Evolutionary conservation across 2,329 filamentous ascomycete genomes (phyloP), one percentile per base, ranked within the genome.

Genomic region (Colletotrichum sp.): DNA sequence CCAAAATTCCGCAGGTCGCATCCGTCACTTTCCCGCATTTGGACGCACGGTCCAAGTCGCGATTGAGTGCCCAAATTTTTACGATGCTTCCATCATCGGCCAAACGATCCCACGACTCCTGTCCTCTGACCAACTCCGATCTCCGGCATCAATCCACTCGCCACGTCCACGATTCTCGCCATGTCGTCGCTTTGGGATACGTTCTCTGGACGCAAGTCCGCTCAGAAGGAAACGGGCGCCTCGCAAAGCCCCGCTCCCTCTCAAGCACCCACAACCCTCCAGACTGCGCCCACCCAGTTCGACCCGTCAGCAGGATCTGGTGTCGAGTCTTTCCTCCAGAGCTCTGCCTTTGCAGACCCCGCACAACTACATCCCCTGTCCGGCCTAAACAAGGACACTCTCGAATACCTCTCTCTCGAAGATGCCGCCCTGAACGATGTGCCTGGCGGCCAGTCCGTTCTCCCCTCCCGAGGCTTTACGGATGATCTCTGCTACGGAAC

Each of bases 401-500:
- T 99, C 80, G 97, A 99, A 84, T 99, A 99, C 85, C 90, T 99
- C 77, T 93, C 93, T 31, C 93, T 99, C 81, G 97, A 99, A 86
- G 97, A 99, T 83, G 94, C 95, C 64, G 91, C 93, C 33, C 91
- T 98, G 72, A 95, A 95, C 75, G 93, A 97, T 80, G 90, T 98
- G 24, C 95, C 96, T 63, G 96, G 95, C 80, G 90, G 92, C 73
- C 94, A 94, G 82, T 97, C 96, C 57, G 93, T 96, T 69, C 90
- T 99, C 69, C 97, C 97, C 57, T 98, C 96, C 70, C 93, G 97
- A 83, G 97, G 97, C 82, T 99, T 98, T 92, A 98, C 96, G 75
- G 97, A 99, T 82, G 97, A 99, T 84, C 91, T 99, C 74, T 98
- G 97, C 86, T 99, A 99, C 84, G 97, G 97, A 81, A 97, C 97